Conservation (phyloP, 768 basidiomycete species). For the Amanita inopinata region DNA sequence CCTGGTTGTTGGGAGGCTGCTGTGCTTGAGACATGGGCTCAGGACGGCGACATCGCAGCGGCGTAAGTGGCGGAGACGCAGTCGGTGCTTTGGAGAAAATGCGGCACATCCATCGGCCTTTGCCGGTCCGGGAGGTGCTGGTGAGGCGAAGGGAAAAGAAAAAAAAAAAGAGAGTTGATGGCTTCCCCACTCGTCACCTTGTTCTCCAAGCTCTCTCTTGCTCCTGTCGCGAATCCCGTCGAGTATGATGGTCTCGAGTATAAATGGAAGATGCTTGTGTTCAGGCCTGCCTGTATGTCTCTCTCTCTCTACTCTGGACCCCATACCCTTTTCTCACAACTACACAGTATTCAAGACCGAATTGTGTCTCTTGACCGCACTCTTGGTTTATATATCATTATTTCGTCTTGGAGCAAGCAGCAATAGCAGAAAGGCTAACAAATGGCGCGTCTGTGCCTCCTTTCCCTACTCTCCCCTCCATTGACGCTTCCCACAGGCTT, state of each 20-base stretch:
- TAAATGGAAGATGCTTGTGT: conserved; percentile 65
- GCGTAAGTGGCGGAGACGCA: too few relatives aligned
- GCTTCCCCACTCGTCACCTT: conserved; percentile 24
- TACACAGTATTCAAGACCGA: conserved; percentile 57
- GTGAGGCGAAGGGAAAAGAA: not conserved
- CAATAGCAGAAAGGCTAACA: conserved; percentile 52
- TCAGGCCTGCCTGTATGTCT: conserved; percentile 67
- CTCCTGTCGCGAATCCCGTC: conserved; percentile 38
- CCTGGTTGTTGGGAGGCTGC: not conserved
- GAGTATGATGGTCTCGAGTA: conserved; percentile 72
- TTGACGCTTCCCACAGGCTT: conserved; percentile 35
- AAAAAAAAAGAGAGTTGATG: conserved; percentile 11
- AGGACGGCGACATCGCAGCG: not conserved
- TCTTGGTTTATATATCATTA: conserved; percentile 48
- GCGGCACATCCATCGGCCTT: conserved; percentile 1
- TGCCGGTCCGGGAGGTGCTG: conserved; percentile 4
- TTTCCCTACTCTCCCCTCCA: conserved; percentile 10
- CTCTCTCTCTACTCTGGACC: not conserved
- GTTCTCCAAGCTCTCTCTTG: conserved; percentile 40
- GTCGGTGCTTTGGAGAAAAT: too few relatives aligned
- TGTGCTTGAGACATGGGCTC: conserved; percentile 7
- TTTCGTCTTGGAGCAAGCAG: conserved; percentile 49
- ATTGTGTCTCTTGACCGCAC: conserved; percentile 37
- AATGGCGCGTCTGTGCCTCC: conserved; percentile 42
- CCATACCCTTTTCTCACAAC: not conserved